phyloP scores from a whole-genome alignment of 441 rosid genomes.

The Raphanus hybrid region DNA sequence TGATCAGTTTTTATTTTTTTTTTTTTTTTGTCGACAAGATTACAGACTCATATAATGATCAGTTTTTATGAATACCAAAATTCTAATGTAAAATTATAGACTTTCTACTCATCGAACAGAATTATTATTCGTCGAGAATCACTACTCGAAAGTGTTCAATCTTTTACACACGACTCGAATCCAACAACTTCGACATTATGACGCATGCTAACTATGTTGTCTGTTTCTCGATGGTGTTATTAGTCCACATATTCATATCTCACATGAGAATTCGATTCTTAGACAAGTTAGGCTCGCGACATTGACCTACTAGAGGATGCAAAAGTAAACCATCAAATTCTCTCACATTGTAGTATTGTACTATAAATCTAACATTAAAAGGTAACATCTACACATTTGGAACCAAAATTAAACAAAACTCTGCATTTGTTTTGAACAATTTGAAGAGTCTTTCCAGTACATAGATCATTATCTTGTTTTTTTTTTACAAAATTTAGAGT shows the following conservation, averaged over 20 bases:
- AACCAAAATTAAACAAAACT: neutral
- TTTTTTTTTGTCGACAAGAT: no score
- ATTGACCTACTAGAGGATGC: neutral
- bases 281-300: constrained; percentile 5
- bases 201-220: neutral
- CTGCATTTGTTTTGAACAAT: neutral
- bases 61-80: neutral
- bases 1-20: neutral
- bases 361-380: neutral
- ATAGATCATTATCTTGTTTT: neutral
- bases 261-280: constrained; percentile 1
- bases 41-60: neutral
- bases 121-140: neutral
- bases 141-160: neutral
- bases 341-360: neutral
- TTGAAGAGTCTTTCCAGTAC: neutral
- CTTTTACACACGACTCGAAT: neutral
- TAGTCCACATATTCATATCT: neutral
- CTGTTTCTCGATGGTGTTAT: neutral
- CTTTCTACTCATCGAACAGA: neutral
- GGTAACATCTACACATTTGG: neutral
- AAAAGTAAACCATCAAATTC: constrained; percentile 5
- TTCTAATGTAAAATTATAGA: neutral
- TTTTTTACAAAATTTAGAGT: neutral
- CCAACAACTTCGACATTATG: neutral